Conservation (phyloP, 805 yeast genomes). For the Monosporozyma solicola region DNA sequence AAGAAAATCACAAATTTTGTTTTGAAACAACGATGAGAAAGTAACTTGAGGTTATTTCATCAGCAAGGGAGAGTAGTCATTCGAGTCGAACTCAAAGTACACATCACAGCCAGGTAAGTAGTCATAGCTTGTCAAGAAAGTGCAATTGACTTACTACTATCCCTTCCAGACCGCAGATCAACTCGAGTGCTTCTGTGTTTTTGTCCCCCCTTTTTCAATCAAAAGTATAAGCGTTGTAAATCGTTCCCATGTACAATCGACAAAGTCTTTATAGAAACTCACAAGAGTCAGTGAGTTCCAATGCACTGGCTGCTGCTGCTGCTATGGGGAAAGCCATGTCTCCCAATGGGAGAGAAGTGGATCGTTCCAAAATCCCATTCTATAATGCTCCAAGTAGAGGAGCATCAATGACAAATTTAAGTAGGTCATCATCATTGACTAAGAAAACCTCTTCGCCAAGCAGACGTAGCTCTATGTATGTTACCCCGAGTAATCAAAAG, state of each 20-base stretch:
- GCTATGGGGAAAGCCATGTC: slow-evolving; percentile 44
- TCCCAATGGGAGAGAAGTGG: slow-evolving; percentile 20
- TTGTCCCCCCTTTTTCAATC: too few species aligned
- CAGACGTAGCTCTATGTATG: not conserved
- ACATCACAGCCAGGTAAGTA: too few species aligned
- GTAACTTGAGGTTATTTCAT: too few species aligned
- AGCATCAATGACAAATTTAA: slow-evolving; percentile 9
- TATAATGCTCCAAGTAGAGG: slow-evolving; percentile 16
- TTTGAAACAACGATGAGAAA: too few species aligned
- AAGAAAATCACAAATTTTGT: too few species aligned
- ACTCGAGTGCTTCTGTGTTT: not conserved
- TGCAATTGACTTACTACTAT: too few species aligned
- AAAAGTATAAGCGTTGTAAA: too few species aligned
- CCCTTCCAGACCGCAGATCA: too few species aligned
- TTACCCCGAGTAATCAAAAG: not conserved
- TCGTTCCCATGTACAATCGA: slow-evolving; percentile 6
- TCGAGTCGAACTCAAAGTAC: too few species aligned
- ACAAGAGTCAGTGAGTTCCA: slow-evolving; percentile 30
- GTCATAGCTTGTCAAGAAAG: too few species aligned
- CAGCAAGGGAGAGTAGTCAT: too few species aligned
- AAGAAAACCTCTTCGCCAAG: not conserved
- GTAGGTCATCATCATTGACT: slow-evolving; percentile 4
- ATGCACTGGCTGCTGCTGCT: slow-evolving; percentile 57
- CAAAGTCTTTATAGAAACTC: not conserved
- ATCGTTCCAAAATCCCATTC: slow-evolving; percentile 18